Conservation (phyloP, 257 asterid species). For the Linaria vulgaris region DNA sequence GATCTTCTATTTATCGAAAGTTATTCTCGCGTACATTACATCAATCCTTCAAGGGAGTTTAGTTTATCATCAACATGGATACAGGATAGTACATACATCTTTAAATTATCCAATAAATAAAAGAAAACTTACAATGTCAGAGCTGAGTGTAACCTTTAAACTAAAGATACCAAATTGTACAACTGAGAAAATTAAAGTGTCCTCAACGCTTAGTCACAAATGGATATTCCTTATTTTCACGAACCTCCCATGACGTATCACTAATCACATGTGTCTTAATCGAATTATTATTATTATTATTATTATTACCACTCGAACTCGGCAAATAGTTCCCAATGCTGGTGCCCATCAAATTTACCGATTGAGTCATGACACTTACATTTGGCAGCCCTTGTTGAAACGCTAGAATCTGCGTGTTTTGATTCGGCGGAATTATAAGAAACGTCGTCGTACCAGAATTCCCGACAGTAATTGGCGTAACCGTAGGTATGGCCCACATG, state of each 20-base stretch:
- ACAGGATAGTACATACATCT: too few species aligned
- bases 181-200: background rate
- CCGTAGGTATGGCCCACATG: slow-evolving; percentile 51
- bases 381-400: slow-evolving; percentile 37
- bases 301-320: slow-evolving; percentile 34
- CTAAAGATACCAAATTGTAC: background rate
- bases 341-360: slow-evolving; percentile 26
- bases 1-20: too few species aligned
- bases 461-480: slow-evolving; percentile 18
- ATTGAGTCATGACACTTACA: slow-evolving; percentile 27
- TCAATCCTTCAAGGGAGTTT: too few species aligned
- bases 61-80: background rate
- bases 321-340: slow-evolving; percentile 21
- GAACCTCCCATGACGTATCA: slow-evolving; percentile 49
- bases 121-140: background rate
- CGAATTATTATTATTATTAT: slow-evolving; percentile 12
- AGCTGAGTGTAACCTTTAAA: background rate
- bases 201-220: slow-evolving; percentile 27
- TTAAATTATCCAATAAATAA: background rate
- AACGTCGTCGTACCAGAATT: slow-evolving; percentile 42
- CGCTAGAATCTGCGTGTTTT: slow-evolving; percentile 45
- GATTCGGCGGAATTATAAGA: slow-evolving; percentile 48
- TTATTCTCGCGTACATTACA: too few species aligned
- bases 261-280: slow-evolving; percentile 35
- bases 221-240: slow-evolving; percentile 39